Base-by-base conservation (phyloP, 768 basidiomycete genomes). In the Leccinum aurantiacum region DNA sequence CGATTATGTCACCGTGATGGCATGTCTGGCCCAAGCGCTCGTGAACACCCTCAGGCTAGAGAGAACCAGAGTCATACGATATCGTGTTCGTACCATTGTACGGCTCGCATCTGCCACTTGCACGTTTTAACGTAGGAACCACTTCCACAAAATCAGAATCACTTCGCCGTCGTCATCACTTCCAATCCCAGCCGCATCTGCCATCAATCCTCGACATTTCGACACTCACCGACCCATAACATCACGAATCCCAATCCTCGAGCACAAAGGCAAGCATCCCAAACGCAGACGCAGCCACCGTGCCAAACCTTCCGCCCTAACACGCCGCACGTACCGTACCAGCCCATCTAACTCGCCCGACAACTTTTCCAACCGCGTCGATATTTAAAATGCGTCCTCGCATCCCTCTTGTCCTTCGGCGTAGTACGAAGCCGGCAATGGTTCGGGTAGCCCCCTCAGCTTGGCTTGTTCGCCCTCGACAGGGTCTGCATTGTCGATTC, bases 211-310 rank as follows among this genome's bases (percentile, higher is more conserved):
- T 24, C 38, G n/a, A 22, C 31, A 14, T 38, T 17, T 38, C 37
- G 7, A 17, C 37, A 38, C 37, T 38, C 37, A 38, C 37, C 15
- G 6, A 15, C 7, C 37, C 37, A 15, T 38, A 38, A 38, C 15
- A 54, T 61, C 54, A 73, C 17, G 59, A 73, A 72, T 90, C 89
- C 90, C 90, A 92, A 68, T 91, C 44, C 27, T 92, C 88, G 60
- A 93, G 75, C 46, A 83, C 78, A 70, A 93, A 93, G 9, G 89
- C 88, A 54, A 93, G 75, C 33, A 90, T 79, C 1, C 84, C 87
- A 68, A 90, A 92, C 1, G 86, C 77, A 29, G 85, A 71, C 15
- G 86, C 84, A 27, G 79, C 1, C 87, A 85, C 44, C 82, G 82
- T 13, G 87, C 87, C 24, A 91, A 75, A 64, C 78, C 84, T 69